Conservation (phyloP, 1,284 basidiomycete species). For the Apiotrichum sp. region DNA sequence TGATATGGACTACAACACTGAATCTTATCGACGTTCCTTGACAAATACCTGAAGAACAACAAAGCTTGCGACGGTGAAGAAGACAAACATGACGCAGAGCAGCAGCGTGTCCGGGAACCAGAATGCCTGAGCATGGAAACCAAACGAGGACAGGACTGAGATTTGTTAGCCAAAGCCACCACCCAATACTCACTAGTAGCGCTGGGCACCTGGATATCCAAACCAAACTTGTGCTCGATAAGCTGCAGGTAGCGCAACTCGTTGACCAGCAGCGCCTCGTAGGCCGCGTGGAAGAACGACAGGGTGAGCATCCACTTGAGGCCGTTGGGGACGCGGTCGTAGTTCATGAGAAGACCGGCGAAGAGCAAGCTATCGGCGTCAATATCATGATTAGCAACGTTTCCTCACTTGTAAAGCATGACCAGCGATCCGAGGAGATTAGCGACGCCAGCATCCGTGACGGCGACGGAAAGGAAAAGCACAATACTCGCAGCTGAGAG, state of each 20-base stretch:
- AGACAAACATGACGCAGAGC: conserved; percentile 72
- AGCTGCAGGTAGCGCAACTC: conserved; percentile 89
- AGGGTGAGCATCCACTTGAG: conserved; percentile 81
- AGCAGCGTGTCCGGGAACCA: conserved; percentile 91
- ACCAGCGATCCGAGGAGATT: conserved; percentile 88
- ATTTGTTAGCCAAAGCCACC: background rate
- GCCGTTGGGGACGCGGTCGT: conserved; percentile 66
- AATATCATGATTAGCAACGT: background rate
- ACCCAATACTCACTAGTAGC: conserved; percentile 57
- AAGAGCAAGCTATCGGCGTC: conserved; percentile 67
- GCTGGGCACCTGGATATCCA: conserved; percentile 89
- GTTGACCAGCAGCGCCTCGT: conserved; percentile 91
- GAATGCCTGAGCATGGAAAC: conserved; percentile 81
- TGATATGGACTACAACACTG: too few species aligned
- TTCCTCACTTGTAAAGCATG: conserved; percentile 92
- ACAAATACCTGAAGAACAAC: conserved; percentile 78
- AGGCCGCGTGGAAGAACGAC: conserved; percentile 98
- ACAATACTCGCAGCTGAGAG: conserved; percentile 86
- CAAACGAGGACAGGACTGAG: conserved; percentile 71
- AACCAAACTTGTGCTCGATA: conserved; percentile 85
- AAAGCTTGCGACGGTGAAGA: conserved; percentile 69
- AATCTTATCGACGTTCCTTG: conserved; percentile 68
- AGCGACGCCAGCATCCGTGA: conserved; percentile 77
- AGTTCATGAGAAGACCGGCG: conserved; percentile 90
- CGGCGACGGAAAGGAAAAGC: conserved; percentile 79